A percentile compares a stretch with the other conserved stretches of the same genome.
phyloP scores from a whole-genome alignment of 2,329 filamentous ascomycete species.

The Colletotrichum sp. region DNA sequence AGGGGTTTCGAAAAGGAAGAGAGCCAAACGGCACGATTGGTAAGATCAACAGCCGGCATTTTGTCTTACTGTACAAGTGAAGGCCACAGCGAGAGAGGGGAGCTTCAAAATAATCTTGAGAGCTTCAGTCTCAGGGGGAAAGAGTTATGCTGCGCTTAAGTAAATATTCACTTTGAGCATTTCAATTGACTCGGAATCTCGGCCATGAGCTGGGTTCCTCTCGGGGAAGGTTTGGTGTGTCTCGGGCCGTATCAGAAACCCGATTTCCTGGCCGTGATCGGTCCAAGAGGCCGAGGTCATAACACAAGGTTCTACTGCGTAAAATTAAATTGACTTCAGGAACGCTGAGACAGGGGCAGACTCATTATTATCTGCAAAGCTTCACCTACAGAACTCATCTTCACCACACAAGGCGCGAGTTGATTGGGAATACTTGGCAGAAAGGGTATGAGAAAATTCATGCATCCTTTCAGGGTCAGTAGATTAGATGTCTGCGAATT shows the following conservation, averaged over 20 bases:
- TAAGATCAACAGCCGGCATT: background rate
- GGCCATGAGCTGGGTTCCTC: background rate
- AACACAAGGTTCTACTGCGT: background rate
- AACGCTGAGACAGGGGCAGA: background rate
- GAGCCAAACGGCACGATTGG: conserved; percentile 6
- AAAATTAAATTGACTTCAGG: background rate
- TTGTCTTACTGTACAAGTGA: background rate
- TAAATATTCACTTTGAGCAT: background rate
- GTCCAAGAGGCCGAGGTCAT: background rate
- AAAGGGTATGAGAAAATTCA: too few species aligned
- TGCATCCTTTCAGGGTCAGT: too few species aligned
- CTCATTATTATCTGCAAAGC: too few species aligned
- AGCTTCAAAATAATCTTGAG: background rate
- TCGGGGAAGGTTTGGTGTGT: background rate
- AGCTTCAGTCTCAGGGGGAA: background rate
- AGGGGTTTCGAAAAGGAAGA: conserved; percentile 3
- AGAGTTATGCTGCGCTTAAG: background rate
- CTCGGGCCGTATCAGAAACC: background rate
- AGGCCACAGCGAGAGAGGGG: background rate
- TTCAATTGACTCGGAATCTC: background rate
- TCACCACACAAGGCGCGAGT: too few species aligned
- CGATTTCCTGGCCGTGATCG: background rate
- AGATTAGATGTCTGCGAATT: too few species aligned
- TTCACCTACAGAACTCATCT: too few species aligned
- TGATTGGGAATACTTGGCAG: too few species aligned